These are phyloP conservation scores for Yarrowia sp. DNA, from an alignment of 805 yeast species.

Conservation along the genomic window DNA sequence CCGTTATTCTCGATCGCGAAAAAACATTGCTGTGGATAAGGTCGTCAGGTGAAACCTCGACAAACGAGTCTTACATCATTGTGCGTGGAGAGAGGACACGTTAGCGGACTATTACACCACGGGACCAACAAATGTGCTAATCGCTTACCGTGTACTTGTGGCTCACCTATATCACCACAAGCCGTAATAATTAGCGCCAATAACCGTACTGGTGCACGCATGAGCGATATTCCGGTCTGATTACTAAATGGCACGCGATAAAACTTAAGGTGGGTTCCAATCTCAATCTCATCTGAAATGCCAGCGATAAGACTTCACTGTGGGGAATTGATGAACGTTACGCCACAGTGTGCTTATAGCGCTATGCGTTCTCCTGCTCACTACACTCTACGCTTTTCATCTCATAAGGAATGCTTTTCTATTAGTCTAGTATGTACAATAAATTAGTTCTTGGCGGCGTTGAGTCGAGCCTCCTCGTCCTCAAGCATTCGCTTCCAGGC, in stretches of 20 bases:
- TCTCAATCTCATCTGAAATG: too few species aligned
- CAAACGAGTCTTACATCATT: background rate
- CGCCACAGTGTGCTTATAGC: too few species aligned
- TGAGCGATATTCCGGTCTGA: background rate
- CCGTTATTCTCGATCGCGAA: background rate
- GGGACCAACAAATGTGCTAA: too few species aligned
- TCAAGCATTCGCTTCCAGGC: slow-evolving; percentile 60
- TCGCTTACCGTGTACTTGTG: too few species aligned
- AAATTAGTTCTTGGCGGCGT: slow-evolving; percentile 26
- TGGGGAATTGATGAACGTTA: too few species aligned
- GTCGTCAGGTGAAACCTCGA: background rate
- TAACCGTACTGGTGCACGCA: background rate
- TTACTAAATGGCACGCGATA: background rate
- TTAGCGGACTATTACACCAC: too few species aligned
- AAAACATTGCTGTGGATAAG: slow-evolving; percentile 2
- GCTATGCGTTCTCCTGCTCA: too few species aligned
- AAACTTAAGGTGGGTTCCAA: too few species aligned
- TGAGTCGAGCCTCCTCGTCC: slow-evolving; percentile 53
- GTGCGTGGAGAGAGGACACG: background rate
- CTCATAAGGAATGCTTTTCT: slow-evolving; percentile 5
- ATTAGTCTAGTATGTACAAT: slow-evolving; percentile 38
- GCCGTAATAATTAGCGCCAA: slow-evolving; percentile 13
- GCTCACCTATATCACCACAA: background rate
- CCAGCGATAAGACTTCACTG: too few species aligned
- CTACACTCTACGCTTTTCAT: too few species aligned